phyloP scores from a whole-genome alignment of 257 asterid genomes.

The Solanum paucissectum region DNA sequence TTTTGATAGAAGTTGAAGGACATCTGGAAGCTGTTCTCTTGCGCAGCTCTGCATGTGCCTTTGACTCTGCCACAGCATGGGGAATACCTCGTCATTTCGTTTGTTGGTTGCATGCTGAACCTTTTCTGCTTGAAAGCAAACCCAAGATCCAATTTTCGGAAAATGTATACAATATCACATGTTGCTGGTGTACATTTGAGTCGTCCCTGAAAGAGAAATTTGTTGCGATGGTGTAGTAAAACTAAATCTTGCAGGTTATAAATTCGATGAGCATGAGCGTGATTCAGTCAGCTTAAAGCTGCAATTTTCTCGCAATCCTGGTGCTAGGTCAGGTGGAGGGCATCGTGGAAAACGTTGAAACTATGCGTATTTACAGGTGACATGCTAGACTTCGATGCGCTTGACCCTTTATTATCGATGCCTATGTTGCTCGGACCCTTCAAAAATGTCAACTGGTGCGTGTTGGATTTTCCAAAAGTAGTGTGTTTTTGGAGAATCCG shows the following conservation, averaged over 20 bases:
- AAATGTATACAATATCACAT: not conserved
- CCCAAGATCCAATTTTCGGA: not conserved
- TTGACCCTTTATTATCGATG: constrained; percentile 22
- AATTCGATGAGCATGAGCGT: constrained; percentile 50
- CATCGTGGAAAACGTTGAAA: constrained; percentile 41
- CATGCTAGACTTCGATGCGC: constrained; percentile 19
- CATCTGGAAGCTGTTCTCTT: not conserved
- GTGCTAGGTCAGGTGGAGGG: constrained; percentile 65
- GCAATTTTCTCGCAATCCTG: constrained; percentile 56
- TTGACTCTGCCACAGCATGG: not conserved
- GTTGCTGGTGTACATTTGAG: not conserved
- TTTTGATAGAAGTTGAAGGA: not conserved
- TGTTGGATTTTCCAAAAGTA: not conserved
- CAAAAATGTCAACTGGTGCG: not conserved
- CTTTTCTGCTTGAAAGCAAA: not conserved
- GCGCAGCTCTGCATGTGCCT: not conserved
- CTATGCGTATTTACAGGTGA: constrained; percentile 41
- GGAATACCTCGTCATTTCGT: not conserved
- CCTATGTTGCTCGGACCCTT: not conserved
- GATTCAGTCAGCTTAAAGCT: constrained; percentile 39
- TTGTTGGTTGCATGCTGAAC: not conserved
- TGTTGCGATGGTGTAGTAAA: constrained; percentile 13
- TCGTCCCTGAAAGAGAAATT: not conserved
- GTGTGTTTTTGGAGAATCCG: not conserved
- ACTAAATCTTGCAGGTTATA: constrained; percentile 64